A percentile compares a stretch with the other conserved stretches of the same genome.
Conservation (phyloP, 2,329 filamentous ascomycete genomes). For the Hypoxylon sp. region DNA sequence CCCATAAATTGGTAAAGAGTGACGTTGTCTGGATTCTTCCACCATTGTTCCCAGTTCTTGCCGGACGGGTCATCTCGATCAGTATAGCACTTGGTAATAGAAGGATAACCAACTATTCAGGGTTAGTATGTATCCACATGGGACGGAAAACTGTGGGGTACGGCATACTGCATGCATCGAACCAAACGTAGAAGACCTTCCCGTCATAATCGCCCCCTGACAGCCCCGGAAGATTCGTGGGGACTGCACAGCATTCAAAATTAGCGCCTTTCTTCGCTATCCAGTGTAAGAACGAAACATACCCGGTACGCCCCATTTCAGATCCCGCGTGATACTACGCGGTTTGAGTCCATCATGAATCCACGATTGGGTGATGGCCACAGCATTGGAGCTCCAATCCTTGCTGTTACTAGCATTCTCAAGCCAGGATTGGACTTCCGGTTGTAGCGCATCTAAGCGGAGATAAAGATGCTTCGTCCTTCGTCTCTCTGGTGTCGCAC, state of each 20-base stretch:
- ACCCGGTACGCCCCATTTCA: slow-evolving; percentile 84
- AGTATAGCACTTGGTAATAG: slow-evolving; percentile 89
- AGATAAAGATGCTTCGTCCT: slow-evolving; percentile 94
- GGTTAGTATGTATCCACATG: slow-evolving; percentile 60
- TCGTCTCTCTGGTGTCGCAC: slow-evolving; percentile 81
- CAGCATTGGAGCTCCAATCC: slow-evolving; percentile 81
- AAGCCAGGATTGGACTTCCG: slow-evolving; percentile 83
- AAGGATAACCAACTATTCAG: slow-evolving; percentile 81
- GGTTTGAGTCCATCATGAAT: slow-evolving; percentile 86
- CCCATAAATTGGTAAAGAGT: slow-evolving; percentile 96
- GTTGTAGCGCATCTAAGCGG: slow-evolving; percentile 85
- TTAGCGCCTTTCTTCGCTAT: slow-evolving; percentile 5
- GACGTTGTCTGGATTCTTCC: slow-evolving; percentile 90
- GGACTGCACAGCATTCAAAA: slow-evolving; percentile 55
- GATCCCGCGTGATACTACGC: slow-evolving; percentile 90
- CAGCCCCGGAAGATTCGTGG: slow-evolving; percentile 63
- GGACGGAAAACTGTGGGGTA: slow-evolving; percentile 73
- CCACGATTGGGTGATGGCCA: slow-evolving; percentile 85
- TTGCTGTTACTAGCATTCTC: slow-evolving; percentile 80
- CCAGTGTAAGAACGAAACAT: slow-evolving; percentile 12
- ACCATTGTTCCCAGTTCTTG: slow-evolving; percentile 92
- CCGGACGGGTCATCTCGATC: slow-evolving; percentile 61
- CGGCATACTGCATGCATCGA: slow-evolving; percentile 93
- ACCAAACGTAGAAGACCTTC: slow-evolving; percentile 89
- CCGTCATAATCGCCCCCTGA: slow-evolving; percentile 68